Evolutionary conservation across 306 rosid genomes (phyloP), one percentile per base, ranked within the genome.

Genomic region (Castanea mollissima): DNA sequence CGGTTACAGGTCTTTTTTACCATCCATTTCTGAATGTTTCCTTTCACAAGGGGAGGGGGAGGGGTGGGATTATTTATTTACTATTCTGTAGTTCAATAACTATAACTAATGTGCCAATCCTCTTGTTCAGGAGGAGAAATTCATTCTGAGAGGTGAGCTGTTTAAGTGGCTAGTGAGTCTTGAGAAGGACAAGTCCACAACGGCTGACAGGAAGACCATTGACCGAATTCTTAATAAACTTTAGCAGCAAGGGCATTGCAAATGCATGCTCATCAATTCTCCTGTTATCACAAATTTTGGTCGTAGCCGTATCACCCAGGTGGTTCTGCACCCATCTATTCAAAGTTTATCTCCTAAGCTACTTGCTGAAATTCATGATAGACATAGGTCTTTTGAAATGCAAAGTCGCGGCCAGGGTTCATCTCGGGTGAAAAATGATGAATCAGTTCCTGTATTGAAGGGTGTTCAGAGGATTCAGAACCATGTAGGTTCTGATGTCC

Each of bases 281-380:
- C 99, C 99, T 56, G 88, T 85, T 73, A 81, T 89, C 64, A 80
- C 92, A 81, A 85, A 92, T 81, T 95, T 80, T 87, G 87, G 92
- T 15, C 75, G 82, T 71, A 82, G 77, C 55, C 89, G 87, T 41
- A 74, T 63, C 60, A 80, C 76, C 76, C 78, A 83, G 57, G 94
- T 92, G 83, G 90, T 92, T 77, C 64, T 95, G 81, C 97, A 91
- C 87, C 96, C 97, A 74, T 93, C 95, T 77, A 19, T 89, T 77
- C 81, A 79, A 79, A 84, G 65, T 78, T 81, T 89, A 79, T 82
- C 93, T 62, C 85, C 92, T 55, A 94, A 90, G 84, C 86, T 95
- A 80, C 83, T 84, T 69, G 88, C 91, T 76, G 91, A 92, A 86
- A 91, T 95, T 74, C 95, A 85, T 65, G 96, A 90, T 80, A 86